Base-by-base conservation (phyloP, 1,284 basidiomycete species). In the Sphagnurus paluster region DNA sequence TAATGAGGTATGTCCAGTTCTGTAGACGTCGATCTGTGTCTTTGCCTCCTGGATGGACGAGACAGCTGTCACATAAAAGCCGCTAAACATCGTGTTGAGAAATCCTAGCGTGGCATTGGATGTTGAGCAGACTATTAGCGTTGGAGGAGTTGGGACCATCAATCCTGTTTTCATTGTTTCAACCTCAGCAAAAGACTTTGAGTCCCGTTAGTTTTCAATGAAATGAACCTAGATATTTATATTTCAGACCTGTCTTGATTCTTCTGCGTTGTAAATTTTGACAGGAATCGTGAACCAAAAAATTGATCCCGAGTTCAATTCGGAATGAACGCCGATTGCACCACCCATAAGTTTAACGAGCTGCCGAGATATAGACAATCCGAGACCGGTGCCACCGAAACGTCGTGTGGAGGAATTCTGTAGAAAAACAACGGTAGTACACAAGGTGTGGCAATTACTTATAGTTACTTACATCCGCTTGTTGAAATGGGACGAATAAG, bases 231-330 rank as follows among this genome's bases (percentile, higher is more conserved):
- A 20, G 24, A 4, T 16, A 32, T 14, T 21, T 7, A 43, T 23
- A 28, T 17, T 17, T 44, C 61, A 40, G 49, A 77, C 77, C 67
- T 75, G 74, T 44, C 65, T 63, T 9, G 81, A 78, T 53, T 84
- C 82, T 23, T 75, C 73, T 0, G 76, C 74, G 26, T 74, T 69
- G 55, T 72, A 77, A 11, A 77, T 66, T 53, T 77, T 80, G 16
- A 82, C 79, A 1, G 84, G 83, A 29, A 87, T 77, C 0, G 76
- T 82, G 59, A 86, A 87, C 79, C 79, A 85, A 60, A 87, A 87
- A 43, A 70, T 74, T 1, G 82, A 84, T 2, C 84, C 84, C 40
- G 75, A 67, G 42, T 77, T 74, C 9, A 82, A 65, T 49, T 84
- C 77, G 1, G 83, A 85, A 14, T 79, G 69, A 2, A 87, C 82